Evolutionary conservation across 2,329 filamentous ascomycete species (phyloP), one percentile per base, ranked within the genome.

Genomic region (Phoma herbarum): DNA sequence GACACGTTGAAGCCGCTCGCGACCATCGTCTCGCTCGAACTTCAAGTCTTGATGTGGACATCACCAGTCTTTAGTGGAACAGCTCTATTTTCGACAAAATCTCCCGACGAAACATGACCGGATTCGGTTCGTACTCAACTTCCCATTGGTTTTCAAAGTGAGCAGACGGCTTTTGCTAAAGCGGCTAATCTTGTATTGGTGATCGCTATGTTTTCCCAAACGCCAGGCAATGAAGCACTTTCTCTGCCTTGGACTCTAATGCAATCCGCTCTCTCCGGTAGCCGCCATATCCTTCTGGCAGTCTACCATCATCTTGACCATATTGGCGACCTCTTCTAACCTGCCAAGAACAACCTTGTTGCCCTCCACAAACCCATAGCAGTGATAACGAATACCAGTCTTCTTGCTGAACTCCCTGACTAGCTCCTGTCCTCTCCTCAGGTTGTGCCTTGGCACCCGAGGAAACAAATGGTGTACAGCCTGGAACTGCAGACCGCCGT

Each of bases 401-500:
- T 96, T 92, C 45, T 86, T 81, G 69, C 92, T 96, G 70, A 96
- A 96, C 44, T 91, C 87, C 69, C 89, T 84, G 10, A 96, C 91
- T 33, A 95, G 81, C 67, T 84, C 87, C 78, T 95, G 92, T 4
- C 89, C 85, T 57, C 81, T 81, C 45, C 92, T 88, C 50, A 96
- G 84, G 75, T 96, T 96, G 76, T 96, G 92, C 41, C 92, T 84
- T 10, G 93, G 93, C 61, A 96, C 87, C 11, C 92, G 86, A 1
- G 92, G 92, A 73, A 89, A 96, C 22, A 96, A 80, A 73, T 96
- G 92, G 72, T 96, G 92, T 50, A 96, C 89, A 8, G 89, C 92
- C 77, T 96, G 92, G 77, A 96, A 96, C 75, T 96, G 93, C 61
- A 96, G 80, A 4, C 92, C 93, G 22, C 92, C 92, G 68, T 96